A percentile compares a stretch with the other conserved stretches of the same genome.
Conservation (phyloP, 805 yeast species). For the Candida boleticola region DNA sequence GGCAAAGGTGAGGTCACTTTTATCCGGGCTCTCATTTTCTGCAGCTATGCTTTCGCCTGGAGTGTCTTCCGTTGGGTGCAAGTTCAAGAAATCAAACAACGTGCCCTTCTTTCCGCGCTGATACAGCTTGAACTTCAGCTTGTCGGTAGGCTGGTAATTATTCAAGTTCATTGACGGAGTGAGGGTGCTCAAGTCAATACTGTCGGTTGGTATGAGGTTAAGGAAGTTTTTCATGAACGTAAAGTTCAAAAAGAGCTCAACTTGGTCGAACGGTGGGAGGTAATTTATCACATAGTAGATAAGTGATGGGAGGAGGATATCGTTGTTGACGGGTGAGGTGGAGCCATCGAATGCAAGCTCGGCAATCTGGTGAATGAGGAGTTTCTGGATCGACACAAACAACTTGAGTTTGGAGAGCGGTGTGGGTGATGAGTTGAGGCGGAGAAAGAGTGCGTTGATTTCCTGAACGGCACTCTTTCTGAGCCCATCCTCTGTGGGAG, state of each 20-base stretch:
- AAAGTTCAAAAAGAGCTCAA: conserved; percentile 35
- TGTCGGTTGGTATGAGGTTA: conserved; percentile 17
- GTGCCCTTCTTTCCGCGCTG: conserved; percentile 12
- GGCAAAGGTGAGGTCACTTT: conserved; percentile 20
- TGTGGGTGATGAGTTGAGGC: conserved; percentile 21
- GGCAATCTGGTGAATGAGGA: conserved; percentile 18
- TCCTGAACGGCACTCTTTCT: conserved; percentile 2
- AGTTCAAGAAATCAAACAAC: conserved; percentile 30
- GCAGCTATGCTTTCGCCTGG: conserved; percentile 4
- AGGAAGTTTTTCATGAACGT: conserved; percentile 35
- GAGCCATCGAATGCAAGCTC: conserved; percentile 10
- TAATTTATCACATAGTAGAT: conserved; percentile 35
- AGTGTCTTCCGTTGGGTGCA: conserved; percentile 13
- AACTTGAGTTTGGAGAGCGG: conserved; percentile 31
- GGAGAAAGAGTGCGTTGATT: conserved; percentile 16
- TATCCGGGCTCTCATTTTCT: conserved; percentile 1
- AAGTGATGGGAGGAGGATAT: conserved; percentile 37
- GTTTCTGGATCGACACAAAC: conserved; percentile 33
- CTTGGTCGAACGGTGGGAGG: conserved; percentile 14
- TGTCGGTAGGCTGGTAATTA: conserved; percentile 11
- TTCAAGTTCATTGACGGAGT: conserved; percentile 15
- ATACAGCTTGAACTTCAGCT: background rate
- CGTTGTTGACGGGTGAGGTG: conserved; percentile 27
- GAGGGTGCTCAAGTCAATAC: conserved; percentile 1
- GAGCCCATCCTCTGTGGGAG: background rate